Conservation (phyloP, 2,329 filamentous ascomycete genomes). For the Penicillium janthinellum region DNA sequence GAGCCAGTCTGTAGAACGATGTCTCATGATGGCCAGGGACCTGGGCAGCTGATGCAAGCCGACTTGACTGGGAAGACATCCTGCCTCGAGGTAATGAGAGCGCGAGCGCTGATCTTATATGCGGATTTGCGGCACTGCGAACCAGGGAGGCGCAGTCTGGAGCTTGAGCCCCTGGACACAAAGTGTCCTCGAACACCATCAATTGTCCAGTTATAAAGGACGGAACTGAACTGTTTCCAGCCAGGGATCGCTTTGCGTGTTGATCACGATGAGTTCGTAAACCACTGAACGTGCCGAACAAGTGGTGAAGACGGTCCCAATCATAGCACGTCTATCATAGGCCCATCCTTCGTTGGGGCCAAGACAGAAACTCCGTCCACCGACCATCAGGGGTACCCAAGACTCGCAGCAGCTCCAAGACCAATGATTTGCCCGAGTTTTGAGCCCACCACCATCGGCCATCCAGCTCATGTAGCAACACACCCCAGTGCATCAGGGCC, state of each 20-base stretch:
- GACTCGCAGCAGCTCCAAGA: constrained; percentile 30
- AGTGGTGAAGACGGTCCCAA: not conserved
- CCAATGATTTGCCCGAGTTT: constrained; percentile 34
- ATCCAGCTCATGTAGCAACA: constrained; percentile 36
- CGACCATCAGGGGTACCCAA: constrained; percentile 24
- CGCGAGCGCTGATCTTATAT: not conserved
- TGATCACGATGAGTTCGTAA: not conserved
- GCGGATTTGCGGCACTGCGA: not conserved
- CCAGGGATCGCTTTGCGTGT: not conserved
- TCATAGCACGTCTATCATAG: constrained; percentile 18
- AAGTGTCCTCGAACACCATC: not conserved
- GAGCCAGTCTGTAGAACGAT: not conserved
- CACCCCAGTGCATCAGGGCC: constrained; percentile 42
- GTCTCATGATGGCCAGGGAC: not conserved
- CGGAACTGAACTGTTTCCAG: not conserved
- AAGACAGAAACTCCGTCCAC: constrained; percentile 33
- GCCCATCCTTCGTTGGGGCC: constrained; percentile 34
- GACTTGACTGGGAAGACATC: not conserved
- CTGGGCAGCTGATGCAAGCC: not conserved
- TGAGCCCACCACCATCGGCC: constrained; percentile 40
- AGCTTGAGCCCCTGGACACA: not conserved
- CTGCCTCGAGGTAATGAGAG: not conserved
- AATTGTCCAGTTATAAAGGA: not conserved
- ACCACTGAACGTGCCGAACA: not conserved
- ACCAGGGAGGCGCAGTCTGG: not conserved